Evolutionary conservation across 2,329 filamentous ascomycete genomes (phyloP).

Genomic region (Calonectria hawksworthii): DNA sequence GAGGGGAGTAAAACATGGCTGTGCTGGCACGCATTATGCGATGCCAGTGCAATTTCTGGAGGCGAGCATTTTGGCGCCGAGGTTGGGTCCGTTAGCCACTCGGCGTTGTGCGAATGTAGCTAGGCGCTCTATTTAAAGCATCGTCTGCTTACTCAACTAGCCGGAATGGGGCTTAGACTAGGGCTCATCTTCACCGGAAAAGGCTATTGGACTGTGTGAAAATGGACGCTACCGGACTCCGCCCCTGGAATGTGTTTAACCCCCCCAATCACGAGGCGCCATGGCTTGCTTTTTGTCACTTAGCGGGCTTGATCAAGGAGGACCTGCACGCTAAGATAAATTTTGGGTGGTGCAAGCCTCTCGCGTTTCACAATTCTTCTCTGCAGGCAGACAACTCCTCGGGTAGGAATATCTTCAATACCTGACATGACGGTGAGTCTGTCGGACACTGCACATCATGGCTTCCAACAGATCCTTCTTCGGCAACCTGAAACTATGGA

Average conservation of each 20-base stretch:
- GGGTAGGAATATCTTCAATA: neutral
- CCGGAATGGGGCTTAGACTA: too few relatives aligned
- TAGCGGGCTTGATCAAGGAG: neutral
- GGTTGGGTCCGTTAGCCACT: neutral
- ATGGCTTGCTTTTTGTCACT: neutral
- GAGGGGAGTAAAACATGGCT: neutral
- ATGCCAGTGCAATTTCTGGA: neutral
- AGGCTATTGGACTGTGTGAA: neutral
- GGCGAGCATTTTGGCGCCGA: neutral
- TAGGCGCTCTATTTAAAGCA: neutral
- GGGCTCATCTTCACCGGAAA: neutral
- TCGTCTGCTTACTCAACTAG: neutral
- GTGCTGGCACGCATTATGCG: neutral
- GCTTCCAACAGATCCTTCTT: neutral
- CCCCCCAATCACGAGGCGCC: neutral
- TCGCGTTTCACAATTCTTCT: neutral
- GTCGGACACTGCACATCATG: neutral
- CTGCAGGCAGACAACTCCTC: neutral
- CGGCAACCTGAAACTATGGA: constrained; percentile 15
- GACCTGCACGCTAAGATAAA: neutral
- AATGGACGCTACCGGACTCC: neutral
- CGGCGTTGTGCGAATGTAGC: neutral
- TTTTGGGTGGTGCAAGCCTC: neutral
- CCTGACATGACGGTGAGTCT: neutral
- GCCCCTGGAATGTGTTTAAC: neutral